These are phyloP conservation scores for Plantago ovata DNA, from an alignment of 257 asterid species.

Conservation along the genomic window DNA sequence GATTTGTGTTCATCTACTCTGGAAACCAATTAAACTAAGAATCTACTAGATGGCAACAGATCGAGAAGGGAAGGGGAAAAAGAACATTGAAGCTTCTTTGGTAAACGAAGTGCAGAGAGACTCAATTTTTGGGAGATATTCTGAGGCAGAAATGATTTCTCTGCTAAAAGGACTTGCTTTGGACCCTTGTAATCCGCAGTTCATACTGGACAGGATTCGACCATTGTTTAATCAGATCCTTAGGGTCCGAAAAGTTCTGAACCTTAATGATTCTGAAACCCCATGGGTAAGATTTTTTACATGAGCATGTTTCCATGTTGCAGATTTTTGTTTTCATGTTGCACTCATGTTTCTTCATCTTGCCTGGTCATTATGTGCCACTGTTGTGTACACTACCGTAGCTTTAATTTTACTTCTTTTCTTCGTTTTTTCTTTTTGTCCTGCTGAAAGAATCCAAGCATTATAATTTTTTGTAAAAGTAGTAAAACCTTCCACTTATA, in stretches of 20 bases:
- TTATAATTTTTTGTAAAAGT: no score
- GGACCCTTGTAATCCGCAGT: constrained; percentile 50
- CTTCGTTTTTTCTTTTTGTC: no score
- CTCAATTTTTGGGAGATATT: constrained; percentile 50
- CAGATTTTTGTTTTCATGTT: constrained; percentile 14
- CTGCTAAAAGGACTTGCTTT: constrained; percentile 52
- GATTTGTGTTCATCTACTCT: no score
- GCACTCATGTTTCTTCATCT: constrained; percentile 8
- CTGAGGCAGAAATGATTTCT: constrained; percentile 52
- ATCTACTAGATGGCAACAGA: no score
- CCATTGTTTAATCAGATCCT: constrained; percentile 54
- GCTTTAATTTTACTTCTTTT: no score
- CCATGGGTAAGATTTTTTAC: constrained; percentile 55
- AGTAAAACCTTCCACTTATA: no score
- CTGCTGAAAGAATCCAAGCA: no score
- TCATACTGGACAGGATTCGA: constrained; percentile 29
- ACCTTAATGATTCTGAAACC: constrained; percentile 38
- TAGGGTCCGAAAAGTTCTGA: constrained; percentile 48
- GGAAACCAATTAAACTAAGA: no score
- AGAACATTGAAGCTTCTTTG: constrained; percentile 23
- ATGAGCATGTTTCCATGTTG: constrained; percentile 12
- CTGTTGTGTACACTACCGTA: no score
- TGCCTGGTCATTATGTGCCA: constrained; percentile 8
- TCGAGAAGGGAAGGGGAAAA: constrained; percentile 26
- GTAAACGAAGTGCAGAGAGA: constrained; percentile 20